Evolutionary conservation across 2,329 filamentous ascomycete genomes (phyloP).

Genomic region (Penicillium paneum): DNA sequence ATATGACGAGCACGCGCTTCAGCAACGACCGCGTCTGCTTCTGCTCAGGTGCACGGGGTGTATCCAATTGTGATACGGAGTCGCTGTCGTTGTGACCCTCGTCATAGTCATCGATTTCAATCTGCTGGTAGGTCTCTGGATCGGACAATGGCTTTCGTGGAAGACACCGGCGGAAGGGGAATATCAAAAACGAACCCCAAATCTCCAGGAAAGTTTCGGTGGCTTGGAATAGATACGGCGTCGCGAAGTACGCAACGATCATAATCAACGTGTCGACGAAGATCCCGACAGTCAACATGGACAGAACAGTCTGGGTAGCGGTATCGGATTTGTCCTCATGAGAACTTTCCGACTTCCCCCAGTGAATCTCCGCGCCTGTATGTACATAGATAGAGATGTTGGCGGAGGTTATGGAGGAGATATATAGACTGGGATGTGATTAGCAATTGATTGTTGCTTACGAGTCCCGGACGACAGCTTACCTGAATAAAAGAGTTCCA

Average conservation of each 20-base stretch:
- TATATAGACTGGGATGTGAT: conserved; percentile 4
- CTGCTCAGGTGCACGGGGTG: not conserved
- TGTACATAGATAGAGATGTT: conserved; percentile 22
- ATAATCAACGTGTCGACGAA: conserved; percentile 9
- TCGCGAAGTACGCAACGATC: conserved; percentile 12
- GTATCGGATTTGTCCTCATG: conserved; percentile 4
- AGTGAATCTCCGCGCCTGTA: conserved; percentile 24
- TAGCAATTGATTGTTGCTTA: not conserved
- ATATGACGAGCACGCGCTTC: conserved; percentile 8
- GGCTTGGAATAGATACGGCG: conserved; percentile 8
- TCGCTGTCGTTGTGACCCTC: conserved; percentile 10
- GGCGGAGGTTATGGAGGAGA: conserved; percentile 16
- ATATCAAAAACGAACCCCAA: conserved; percentile 10
- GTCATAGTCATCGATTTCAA: conserved; percentile 20
- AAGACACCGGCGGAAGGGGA: not conserved
- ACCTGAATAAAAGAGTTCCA: conserved; percentile 9
- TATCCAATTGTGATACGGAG: conserved; percentile 8
- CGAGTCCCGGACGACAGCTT: not conserved
- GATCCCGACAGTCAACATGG: conserved; percentile 14
- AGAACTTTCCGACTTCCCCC: conserved; percentile 16
- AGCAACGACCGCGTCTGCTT: not conserved
- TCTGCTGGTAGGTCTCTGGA: conserved; percentile 18
- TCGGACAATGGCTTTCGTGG: conserved; percentile 5
- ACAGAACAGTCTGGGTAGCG: conserved; percentile 12
- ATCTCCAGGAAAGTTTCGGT: conserved; percentile 8